Percentiles rank a stretch among this genome's conserved stretches.
phyloP scores from a whole-genome alignment of 2,329 filamentous ascomycete species.

The Trichothecium roseum region DNA sequence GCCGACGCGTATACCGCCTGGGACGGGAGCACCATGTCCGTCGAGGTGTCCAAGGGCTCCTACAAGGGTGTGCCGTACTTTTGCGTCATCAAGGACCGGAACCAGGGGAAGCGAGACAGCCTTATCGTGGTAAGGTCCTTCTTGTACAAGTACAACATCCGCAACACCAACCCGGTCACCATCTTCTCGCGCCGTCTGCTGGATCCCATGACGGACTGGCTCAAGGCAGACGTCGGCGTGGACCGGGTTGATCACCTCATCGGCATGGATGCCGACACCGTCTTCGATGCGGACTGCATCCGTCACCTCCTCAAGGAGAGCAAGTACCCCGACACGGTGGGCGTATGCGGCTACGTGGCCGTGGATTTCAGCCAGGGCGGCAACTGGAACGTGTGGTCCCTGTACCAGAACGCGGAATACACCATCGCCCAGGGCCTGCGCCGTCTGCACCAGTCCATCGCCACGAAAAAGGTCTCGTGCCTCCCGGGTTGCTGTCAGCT shows the following conservation, averaged over 20 bases:
- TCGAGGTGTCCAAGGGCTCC: constrained; percentile 22
- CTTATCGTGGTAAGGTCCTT: constrained; percentile 29
- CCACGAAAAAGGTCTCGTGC: constrained; percentile 14
- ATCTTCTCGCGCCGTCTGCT: constrained; percentile 26
- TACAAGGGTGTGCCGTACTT: constrained; percentile 29
- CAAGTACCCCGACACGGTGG: constrained; percentile 25
- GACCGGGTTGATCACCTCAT: constrained; percentile 22
- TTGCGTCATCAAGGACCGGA: constrained; percentile 31
- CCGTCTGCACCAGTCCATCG: constrained; percentile 13
- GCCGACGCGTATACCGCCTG: constrained; percentile 24
- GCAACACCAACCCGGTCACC: constrained; percentile 19
- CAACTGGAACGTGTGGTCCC: constrained; percentile 14
- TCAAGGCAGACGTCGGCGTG: constrained; percentile 17
- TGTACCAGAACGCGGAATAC: constrained; percentile 15
- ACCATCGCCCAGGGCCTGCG: constrained; percentile 14
- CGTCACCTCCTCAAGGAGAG: constrained; percentile 21
- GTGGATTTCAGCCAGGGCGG: constrained; percentile 12
- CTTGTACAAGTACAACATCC: constrained; percentile 29
- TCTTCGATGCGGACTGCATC: constrained; percentile 26
- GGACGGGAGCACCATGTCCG: constrained; percentile 25
- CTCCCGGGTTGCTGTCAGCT: constrained; percentile 13
- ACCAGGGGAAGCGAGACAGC: constrained; percentile 31
- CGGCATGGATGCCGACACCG: constrained; percentile 30
- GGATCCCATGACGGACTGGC: constrained; percentile 19
- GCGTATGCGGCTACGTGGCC: constrained; percentile 29